These are phyloP conservation scores for Venturia oleaginea DNA, from an alignment of 2,329 filamentous ascomycete genomes.

Conservation along the genomic window DNA sequence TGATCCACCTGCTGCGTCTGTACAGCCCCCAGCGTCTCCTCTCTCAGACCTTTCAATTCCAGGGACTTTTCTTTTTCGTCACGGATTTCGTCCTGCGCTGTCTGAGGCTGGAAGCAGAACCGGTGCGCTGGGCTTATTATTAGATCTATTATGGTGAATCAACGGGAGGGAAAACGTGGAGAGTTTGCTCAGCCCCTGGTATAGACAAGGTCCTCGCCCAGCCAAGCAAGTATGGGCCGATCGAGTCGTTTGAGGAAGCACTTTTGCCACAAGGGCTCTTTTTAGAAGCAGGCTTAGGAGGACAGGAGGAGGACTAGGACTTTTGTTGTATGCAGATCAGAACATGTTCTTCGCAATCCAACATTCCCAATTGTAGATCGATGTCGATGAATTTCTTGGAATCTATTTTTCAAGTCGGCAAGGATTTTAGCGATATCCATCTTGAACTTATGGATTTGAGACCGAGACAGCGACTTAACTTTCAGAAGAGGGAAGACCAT, in stretches of 20 bases:
- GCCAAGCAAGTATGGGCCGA: background rate
- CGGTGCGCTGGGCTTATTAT: background rate
- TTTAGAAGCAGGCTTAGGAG: background rate
- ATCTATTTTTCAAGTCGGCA: no score
- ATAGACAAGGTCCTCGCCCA: background rate
- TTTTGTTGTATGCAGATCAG: background rate
- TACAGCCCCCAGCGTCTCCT: background rate
- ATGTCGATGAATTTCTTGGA: background rate
- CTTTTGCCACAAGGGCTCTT: background rate
- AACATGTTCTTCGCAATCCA: background rate
- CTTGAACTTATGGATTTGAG: no score
- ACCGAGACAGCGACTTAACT: no score
- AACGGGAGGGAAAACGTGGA: background rate
- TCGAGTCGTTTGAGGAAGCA: background rate
- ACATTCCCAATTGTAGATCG: background rate
- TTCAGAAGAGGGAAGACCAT: no score
- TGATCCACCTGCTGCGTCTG: background rate
- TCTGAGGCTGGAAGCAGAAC: background rate
- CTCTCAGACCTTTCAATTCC: background rate
- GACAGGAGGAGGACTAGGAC: background rate
- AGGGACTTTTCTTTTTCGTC: background rate
- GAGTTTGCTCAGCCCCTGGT: background rate
- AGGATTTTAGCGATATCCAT: no score
- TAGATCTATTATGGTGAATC: background rate
- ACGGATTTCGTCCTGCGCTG: background rate